Evolutionary conservation across 179 eudicot species (phyloP), one percentile per base, ranked within the genome.

Genomic region (Drosera spatulata): DNA sequence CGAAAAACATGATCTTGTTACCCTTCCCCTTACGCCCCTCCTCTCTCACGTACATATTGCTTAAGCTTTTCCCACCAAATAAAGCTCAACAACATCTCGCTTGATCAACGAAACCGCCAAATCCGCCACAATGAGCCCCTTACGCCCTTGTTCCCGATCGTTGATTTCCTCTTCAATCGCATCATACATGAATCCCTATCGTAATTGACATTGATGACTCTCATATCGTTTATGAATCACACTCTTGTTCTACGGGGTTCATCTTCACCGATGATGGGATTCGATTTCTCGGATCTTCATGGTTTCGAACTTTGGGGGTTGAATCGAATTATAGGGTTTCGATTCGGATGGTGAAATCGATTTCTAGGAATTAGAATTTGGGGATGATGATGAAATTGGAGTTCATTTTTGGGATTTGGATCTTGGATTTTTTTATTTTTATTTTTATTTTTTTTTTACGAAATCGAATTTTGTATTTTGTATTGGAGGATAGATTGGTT

Each of bases 191-290:
- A 63, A 5, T 12, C 43, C 45, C 54, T 56, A 46, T 60, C 63
- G 56, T 70, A 75, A 14, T 75, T 72, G 2, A 65, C 22, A 4
- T 61, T 52, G 2, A 56, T 56, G 56, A 71, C 61, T 15, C 54
- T 70, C 50, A 75, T 63, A 4, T 70, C 75, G 6, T 68, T 42
- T 12, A 39, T 7, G 44, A 70, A 61, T 4, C 50, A 40, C 42
- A 70, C 69, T 71, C 79, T 15, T 62, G 66, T 64, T 70, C 69
- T 61, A 66, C 79, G 1, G 75, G 75, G 52, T 60, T 63, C 57
- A 75, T 71, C 59, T 60, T 75, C 15, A 67, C 61, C 22, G 60
- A 45, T 6, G 48, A 6, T 45, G 48, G 7, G 10, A 45, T 45
- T 45, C 48, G 48, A 45, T 45, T 45, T 6, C 48, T 45, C 48